Conservation (phyloP, 352 stramenopile species). For the Phytophthora nicotianae region DNA sequence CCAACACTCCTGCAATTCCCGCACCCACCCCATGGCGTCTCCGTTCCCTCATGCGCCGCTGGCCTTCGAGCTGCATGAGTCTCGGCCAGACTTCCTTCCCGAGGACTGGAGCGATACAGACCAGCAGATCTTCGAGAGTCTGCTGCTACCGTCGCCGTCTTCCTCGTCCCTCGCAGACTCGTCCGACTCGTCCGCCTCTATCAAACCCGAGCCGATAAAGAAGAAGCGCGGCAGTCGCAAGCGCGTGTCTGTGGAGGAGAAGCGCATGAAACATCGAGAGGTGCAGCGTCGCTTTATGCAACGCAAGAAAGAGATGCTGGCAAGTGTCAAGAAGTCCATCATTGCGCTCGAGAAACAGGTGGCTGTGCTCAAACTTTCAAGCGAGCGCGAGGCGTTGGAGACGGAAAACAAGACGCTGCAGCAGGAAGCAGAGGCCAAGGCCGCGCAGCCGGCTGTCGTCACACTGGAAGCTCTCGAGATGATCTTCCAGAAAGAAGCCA, state of each 20-base stretch:
- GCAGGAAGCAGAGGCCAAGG: slow-evolving; percentile 14
- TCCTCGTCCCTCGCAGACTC: slow-evolving; percentile 27
- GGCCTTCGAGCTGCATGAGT: slow-evolving; percentile 29
- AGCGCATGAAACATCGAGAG: slow-evolving; percentile 56
- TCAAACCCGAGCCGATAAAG: slow-evolving; percentile 5
- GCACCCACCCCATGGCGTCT: slow-evolving; percentile 23
- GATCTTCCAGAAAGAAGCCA: slow-evolving; percentile 41
- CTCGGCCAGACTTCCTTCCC: slow-evolving; percentile 26
- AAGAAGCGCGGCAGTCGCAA: slow-evolving; percentile 33
- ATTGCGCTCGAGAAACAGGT: slow-evolving; percentile 44
- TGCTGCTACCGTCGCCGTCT: slow-evolving; percentile 36
- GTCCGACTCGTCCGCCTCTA: slow-evolving; percentile 19
- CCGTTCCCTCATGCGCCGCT: slow-evolving; percentile 23
- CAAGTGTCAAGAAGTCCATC: slow-evolving; percentile 41
- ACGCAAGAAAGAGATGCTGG: slow-evolving; percentile 52
- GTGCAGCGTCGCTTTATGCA: slow-evolving; percentile 60
- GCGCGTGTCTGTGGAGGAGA: slow-evolving; percentile 42
- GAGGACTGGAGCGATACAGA: slow-evolving; percentile 50
- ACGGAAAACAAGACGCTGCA: slow-evolving; percentile 43
- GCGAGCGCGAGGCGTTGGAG: slow-evolving; percentile 40
- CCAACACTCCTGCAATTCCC: slow-evolving; percentile 6
- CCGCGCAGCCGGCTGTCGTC: slow-evolving; percentile 1
- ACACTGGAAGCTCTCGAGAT: slow-evolving; percentile 34
- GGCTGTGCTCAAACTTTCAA: slow-evolving; percentile 40
- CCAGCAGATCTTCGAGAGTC: slow-evolving; percentile 53